These are phyloP conservation scores for Alternaria infectoria DNA, from an alignment of 2,329 filamentous ascomycete genomes.

Conservation along the genomic window DNA sequence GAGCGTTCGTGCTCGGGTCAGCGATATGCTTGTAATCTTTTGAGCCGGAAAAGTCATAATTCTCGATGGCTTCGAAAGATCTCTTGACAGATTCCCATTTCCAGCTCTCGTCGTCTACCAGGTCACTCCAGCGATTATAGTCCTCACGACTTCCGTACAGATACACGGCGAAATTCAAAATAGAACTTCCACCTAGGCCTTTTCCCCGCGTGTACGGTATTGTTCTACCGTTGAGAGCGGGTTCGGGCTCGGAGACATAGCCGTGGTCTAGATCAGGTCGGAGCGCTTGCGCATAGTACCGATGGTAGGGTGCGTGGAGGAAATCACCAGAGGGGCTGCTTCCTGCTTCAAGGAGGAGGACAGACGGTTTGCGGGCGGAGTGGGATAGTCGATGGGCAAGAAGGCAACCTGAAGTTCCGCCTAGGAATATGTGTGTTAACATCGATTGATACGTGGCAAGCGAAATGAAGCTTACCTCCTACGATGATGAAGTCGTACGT, in stretches of 20 bases:
- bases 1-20: constrained; percentile 52
- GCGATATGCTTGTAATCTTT: constrained; percentile 54
- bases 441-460: not conserved
- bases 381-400: constrained; percentile 61
- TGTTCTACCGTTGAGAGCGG: constrained; percentile 47
- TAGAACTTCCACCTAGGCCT: constrained; percentile 57
- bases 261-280: constrained; percentile 59
- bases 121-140: constrained; percentile 66
- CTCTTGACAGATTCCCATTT: constrained; percentile 60
- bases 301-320: constrained; percentile 57
- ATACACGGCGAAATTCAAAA: constrained; percentile 53
- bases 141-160: constrained; percentile 62
- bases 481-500: constrained; percentile 51
- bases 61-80: constrained; percentile 62
- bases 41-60: constrained; percentile 52
- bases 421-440: constrained; percentile 39
- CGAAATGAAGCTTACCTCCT: constrained; percentile 36
- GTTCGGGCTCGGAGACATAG: constrained; percentile 49
- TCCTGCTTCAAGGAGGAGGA: constrained; percentile 69
- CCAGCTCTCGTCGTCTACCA: constrained; percentile 63
- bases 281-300: constrained; percentile 55
- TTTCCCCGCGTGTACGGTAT: constrained; percentile 56
- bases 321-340: constrained; percentile 55
- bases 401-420: constrained; percentile 65
- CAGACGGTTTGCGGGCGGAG: constrained; percentile 55